Percentiles rank a stretch among this genome's conserved stretches.
These are phyloP conservation scores for Penicillium oxalicum DNA, from an alignment of 2,329 filamentous ascomycete species.

Conservation along the genomic window DNA sequence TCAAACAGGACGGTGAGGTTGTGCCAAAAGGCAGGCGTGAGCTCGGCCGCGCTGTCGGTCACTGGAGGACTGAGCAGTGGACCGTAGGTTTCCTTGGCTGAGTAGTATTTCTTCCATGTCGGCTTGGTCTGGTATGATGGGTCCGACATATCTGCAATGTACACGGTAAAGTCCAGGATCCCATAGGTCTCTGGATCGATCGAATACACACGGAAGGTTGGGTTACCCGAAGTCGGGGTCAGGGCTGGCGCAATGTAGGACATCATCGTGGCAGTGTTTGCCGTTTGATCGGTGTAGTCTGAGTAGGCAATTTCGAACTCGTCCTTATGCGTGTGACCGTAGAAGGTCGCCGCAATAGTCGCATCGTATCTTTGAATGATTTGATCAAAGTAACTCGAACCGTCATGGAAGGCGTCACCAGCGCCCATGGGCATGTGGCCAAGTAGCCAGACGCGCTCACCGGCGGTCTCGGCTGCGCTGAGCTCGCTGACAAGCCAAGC, in stretches of 20 bases:
- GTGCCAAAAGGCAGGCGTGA: slow-evolving; percentile 56
- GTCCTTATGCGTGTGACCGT: slow-evolving; percentile 14
- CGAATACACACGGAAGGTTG: slow-evolving; percentile 53
- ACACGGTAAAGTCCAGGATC: slow-evolving; percentile 49
- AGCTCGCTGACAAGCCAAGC: slow-evolving; percentile 50
- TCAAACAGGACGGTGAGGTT: slow-evolving; percentile 48
- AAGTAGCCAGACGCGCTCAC: slow-evolving; percentile 51
- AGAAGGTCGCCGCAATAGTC: slow-evolving; percentile 11
- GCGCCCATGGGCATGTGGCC: slow-evolving; percentile 51
- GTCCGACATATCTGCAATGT: slow-evolving; percentile 48
- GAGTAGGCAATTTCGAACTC: slow-evolving; percentile 43
- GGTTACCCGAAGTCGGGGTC: slow-evolving; percentile 50
- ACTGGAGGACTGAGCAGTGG: slow-evolving; percentile 41
- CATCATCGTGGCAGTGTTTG: slow-evolving; percentile 42
- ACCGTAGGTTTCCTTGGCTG: slow-evolving; percentile 50
- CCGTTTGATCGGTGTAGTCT: slow-evolving; percentile 40
- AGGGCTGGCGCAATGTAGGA: slow-evolving; percentile 51
- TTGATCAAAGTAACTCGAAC: slow-evolving; percentile 14
- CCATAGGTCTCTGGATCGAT: slow-evolving; percentile 53
- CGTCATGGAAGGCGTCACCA: slow-evolving; percentile 12
- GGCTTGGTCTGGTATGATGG: slow-evolving; percentile 44
- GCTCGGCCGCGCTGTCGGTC: slow-evolving; percentile 36
- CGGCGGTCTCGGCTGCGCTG: slow-evolving; percentile 46
- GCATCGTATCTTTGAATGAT: slow-evolving; percentile 15
- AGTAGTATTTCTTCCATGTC: slow-evolving; percentile 51